Evolutionary conservation across 345 rosid genomes (phyloP).

Genomic region (Eucalyptus marginata): DNA sequence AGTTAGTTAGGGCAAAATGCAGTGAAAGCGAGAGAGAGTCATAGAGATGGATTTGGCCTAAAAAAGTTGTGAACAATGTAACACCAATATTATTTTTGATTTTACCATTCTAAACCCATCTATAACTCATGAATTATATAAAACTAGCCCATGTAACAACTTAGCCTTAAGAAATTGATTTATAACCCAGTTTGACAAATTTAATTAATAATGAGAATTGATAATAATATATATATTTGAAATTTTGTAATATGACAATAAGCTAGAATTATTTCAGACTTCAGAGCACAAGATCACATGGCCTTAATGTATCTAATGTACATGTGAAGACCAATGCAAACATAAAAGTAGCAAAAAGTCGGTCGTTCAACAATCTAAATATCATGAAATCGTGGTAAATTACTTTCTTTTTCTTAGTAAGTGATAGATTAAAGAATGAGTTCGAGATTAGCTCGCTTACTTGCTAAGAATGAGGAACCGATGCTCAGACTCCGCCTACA

Average conservation of each 20-base stretch:
- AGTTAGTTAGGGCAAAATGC: not conserved
- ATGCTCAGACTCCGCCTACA: not conserved
- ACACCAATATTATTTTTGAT: not conserved
- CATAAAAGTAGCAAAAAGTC: not conserved
- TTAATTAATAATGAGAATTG: not conserved
- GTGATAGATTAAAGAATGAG: not conserved
- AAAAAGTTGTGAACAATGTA: too few relatives aligned
- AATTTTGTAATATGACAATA: not conserved
- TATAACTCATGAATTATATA: too few relatives aligned
- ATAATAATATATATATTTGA: not conserved
- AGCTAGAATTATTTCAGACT: not conserved
- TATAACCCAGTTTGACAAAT: not conserved
- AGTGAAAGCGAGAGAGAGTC: not conserved
- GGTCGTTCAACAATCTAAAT: not conserved
- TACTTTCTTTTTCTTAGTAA: not conserved
- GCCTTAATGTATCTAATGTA: not conserved
- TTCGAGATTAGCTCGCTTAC: not conserved
- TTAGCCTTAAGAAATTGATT: not conserved
- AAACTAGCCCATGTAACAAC: not conserved
- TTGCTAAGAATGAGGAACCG: not conserved
- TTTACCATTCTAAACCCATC: not conserved
- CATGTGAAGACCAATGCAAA: not conserved
- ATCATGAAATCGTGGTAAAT: not conserved
- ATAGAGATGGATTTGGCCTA: rapidly evolving
- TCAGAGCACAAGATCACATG: not conserved